Evolutionary conservation across 208 protist genomes (phyloP), one percentile per base, ranked within the genome.

Genomic region (Wallacemonas collosoma): DNA sequence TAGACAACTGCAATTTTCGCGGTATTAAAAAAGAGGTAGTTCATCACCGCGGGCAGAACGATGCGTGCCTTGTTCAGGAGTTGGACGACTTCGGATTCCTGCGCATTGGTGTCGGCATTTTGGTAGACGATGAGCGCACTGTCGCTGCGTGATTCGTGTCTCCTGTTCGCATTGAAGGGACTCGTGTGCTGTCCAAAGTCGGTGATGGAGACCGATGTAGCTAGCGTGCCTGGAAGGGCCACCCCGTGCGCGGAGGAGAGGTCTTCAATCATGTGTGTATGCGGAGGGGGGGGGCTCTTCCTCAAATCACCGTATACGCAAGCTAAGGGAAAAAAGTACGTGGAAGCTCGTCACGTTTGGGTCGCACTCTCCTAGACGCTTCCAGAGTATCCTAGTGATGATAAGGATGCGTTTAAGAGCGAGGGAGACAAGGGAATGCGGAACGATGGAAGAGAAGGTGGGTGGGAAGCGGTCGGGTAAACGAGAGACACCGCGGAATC

Each of bases 1-100:
- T 89, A 89, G 51, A 88, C 79, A 7, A 88, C 83, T 0, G 81
- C 79, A 17, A 86, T 74, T 64, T 84, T 71, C 1, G 79, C 67
- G 41, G 75, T 73, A 68, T 75, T 75, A 67, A 91, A 91, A 71
- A 83, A 91, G 41, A 92, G 71, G 71, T 86, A 89, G 64, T 92
- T 89, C 79, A 84, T 87, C 26, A 92, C 73, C 15, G 87, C 83
- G 1, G 87, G 84, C 11, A 92, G 68, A 55, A 79, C 73, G 40
- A 86, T 62, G 60, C 77, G 75, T 2, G 83, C 87, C 64, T 80
- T 75, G 3, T 57, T 48, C 9, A 87, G 67, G 5, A 89, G 77
- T 72, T 87, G 76, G 12, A 68, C 48, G 36, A 86, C 74, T 12
- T 65, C 72, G 7, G 76, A 17, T 36, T 87, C 82, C 1, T 40